A percentile compares a stretch with the other conserved stretches of the same genome.
Conservation (phyloP, 2,329 filamentous ascomycete genomes). For the Dothideomycetes sp. region DNA sequence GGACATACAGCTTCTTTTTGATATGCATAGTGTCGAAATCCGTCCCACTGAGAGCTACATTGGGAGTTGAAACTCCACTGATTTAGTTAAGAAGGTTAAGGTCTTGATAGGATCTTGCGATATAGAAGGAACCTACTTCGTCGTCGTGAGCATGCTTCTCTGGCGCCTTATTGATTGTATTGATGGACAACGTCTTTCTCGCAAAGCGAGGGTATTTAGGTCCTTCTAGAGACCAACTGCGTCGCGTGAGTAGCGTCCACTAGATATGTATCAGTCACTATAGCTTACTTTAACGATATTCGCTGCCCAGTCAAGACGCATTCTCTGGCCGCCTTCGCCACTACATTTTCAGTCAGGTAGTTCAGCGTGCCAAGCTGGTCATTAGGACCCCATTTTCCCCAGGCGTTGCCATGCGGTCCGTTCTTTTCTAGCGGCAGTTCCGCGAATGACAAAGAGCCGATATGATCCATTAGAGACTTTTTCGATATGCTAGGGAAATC, state of each 20-base stretch:
- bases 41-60: constrained; percentile 34
- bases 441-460: neutral
- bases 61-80: constrained; percentile 27
- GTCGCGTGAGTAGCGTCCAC: constrained; percentile 48
- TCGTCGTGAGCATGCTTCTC: constrained; percentile 28
- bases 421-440: constrained; percentile 37
- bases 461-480: too few species aligned
- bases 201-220: constrained; percentile 42
- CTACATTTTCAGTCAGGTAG: constrained; percentile 27
- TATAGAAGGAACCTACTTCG: too few species aligned
- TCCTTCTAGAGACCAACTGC: constrained; percentile 43
- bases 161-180: constrained; percentile 42
- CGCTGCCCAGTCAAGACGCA: too few species aligned
- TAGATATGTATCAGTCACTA: too few species aligned
- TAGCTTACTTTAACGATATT: too few species aligned
- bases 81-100: too few species aligned
- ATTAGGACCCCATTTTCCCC: constrained; percentile 19
- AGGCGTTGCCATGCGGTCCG: constrained; percentile 37
- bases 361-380: constrained; percentile 15
- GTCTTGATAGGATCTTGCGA: too few species aligned
- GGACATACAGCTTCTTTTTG: too few species aligned
- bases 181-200: constrained; percentile 44
- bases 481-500: too few species aligned
- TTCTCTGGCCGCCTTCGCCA: constrained; percentile 44
- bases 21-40: constrained; percentile 43